These are phyloP conservation scores for Brassica napus DNA, from an alignment of 345 rosid genomes.

Conservation along the genomic window DNA sequence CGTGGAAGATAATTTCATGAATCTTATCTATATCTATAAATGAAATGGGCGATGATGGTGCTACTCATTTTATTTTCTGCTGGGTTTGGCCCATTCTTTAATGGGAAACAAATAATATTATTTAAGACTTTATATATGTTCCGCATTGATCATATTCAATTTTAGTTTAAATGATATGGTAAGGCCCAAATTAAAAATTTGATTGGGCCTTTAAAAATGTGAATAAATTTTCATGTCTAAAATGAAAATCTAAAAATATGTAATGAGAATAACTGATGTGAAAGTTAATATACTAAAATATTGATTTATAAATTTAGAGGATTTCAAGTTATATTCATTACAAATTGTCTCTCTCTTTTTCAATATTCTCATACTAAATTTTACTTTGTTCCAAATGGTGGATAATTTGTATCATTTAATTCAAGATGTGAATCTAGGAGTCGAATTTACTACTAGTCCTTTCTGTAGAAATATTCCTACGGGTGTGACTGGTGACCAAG, in stretches of 20 bases:
- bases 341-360: neutral
- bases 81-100: neutral
- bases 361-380: neutral
- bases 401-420: neutral
- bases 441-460: neutral
- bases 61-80: conserved; percentile 9
- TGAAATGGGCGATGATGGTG: conserved; percentile 38
- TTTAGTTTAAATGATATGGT: neutral
- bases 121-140: neutral
- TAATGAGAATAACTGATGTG: neutral
- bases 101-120: neutral
- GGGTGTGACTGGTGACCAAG: too few relatives aligned
- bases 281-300: too few relatives aligned
- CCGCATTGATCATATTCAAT: neutral
- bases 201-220: neutral
- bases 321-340: neutral
- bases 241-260: neutral
- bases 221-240: neutral
- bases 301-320: neutral
- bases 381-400: neutral
- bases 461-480: neutral
- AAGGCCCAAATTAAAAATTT: neutral
- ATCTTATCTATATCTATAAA: conserved; percentile 38
- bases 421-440: neutral
- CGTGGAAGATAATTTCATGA: conserved; percentile 35